Evolutionary conservation across 23 red algal genomes (phyloP).

Genomic region (Pyropia haitanensis): DNA sequence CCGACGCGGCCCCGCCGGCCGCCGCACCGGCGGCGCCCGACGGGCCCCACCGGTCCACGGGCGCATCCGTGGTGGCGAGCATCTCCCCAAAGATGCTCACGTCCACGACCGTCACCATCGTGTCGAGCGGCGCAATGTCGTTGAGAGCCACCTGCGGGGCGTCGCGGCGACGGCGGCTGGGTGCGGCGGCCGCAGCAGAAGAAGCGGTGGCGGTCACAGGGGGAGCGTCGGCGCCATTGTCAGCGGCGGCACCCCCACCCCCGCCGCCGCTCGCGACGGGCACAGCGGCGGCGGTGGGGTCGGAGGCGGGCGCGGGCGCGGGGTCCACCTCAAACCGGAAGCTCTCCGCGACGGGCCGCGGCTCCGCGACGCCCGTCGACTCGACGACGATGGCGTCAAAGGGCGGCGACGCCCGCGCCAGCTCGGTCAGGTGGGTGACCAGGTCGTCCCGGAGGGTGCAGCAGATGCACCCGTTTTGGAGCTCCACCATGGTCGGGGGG

Average conservation of each 20-base stretch:
- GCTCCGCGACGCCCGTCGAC: slow-evolving; percentile 57
- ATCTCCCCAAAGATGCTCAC: slow-evolving; percentile 17
- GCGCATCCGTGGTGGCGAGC: slow-evolving; percentile 18
- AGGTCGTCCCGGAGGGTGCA: slow-evolving; percentile 31
- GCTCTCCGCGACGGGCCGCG: slow-evolving; percentile 38
- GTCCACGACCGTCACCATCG: slow-evolving; percentile 65
- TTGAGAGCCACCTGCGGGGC: slow-evolving; percentile 16
- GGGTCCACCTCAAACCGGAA: slow-evolving; percentile 30
- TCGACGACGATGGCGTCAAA: slow-evolving; percentile 61
- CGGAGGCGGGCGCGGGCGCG: not conserved
- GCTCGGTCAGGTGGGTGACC: slow-evolving; percentile 10
- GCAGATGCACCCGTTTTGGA: slow-evolving; percentile 31
- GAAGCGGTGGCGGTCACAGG: no score
- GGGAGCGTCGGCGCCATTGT: no score
- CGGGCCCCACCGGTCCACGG: slow-evolving; percentile 10
- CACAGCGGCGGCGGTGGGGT: no score
- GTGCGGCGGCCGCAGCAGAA: no score
- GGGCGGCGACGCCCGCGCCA: slow-evolving; percentile 2
- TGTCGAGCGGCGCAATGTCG: slow-evolving; percentile 46
- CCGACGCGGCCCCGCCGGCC: not conserved
- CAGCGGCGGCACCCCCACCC: no score
- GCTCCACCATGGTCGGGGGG: slow-evolving; percentile 15
- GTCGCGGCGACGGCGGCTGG: slow-evolving; percentile 1
- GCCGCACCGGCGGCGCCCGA: not conserved
- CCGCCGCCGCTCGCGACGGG: no score